Base-by-base conservation (phyloP, 2,329 filamentous ascomycete genomes). In the Pestalotiopsis fici region DNA sequence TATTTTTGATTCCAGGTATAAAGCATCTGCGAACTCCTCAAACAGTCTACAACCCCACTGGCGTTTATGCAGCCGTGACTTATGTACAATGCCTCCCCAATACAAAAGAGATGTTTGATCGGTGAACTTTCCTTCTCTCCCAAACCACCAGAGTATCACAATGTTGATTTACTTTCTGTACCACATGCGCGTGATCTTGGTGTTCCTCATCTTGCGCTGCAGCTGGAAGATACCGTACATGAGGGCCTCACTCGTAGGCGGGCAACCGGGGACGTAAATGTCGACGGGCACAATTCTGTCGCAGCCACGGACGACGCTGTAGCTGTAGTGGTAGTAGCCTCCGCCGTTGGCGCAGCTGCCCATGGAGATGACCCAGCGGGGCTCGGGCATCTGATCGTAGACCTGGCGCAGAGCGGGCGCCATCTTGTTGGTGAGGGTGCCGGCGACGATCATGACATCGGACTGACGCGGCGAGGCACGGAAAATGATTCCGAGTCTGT, bases 391-490 rank as follows among this genome's bases (percentile, higher is more conserved):
- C 85, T 97, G 94, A 80, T 97, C 94, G 83, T 97, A 97, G 69
- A 97, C 91, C 82, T 96, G 93, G 80, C 94, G 87, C 77, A 97
- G 84, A 39, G 94, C 94, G 2, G 94, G 93, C 1, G 93, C 94
- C 94, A 97, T 97, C 86, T 97, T 97, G 86, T 97, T 97, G 74
- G 93, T 97, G 69, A 97, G 87, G 35, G 94, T 97, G 68, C 94
- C 94, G 28, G 94, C 94, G 25, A 97, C 94, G 75, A 97, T 96
- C 93, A 97, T 96, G 72, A 97, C 91, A 80, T 97, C 94, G 69
- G 93, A 93, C 81, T 97, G 93, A 71, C 93, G 91, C 1, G 93
- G 93, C 15, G 93, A 95, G 67, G 93, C 93, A 73, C 93, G 91
- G 88, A 96, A 97, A 78, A 97, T 96, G 78, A 97, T 96, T 71